Evolutionary conservation across 176 grass and related monocot genomes (phyloP).

Genomic region (Eragrostis curvula): DNA sequence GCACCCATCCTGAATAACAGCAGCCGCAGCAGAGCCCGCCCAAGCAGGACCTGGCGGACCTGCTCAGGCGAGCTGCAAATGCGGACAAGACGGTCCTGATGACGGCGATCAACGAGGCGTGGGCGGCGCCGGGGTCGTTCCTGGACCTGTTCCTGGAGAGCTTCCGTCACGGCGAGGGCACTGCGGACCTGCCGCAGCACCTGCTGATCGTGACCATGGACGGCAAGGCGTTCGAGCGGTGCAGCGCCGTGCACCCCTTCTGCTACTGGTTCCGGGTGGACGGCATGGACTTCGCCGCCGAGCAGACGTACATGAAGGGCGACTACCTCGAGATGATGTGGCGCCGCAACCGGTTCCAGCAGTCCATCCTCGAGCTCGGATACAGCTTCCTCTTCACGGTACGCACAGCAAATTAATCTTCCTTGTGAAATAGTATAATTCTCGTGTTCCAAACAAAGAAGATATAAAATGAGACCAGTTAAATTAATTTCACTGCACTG

Average conservation of each 20-base stretch:
- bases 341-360: conserved; percentile 65
- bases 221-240: conserved; percentile 44
- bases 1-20: too few species aligned
- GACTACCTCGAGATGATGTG: conserved; percentile 94
- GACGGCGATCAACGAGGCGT: conserved; percentile 75
- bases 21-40: background rate
- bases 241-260: conserved; percentile 59
- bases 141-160: conserved; percentile 82
- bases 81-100: conserved; percentile 62
- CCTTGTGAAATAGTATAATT: background rate
- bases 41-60: conserved; percentile 39
- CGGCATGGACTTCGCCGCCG: conserved; percentile 60
- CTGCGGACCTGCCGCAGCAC: conserved; percentile 46
- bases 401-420: too few species aligned
- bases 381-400: conserved; percentile 89
- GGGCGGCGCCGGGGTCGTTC: conserved; percentile 65
- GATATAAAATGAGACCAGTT: background rate
- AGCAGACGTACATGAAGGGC: conserved; percentile 71
- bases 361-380: conserved; percentile 63
- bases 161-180: conserved; percentile 64
- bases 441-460: background rate
- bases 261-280: conserved; percentile 61
- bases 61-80: conserved; percentile 60
- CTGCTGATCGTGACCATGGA: conserved; percentile 73
- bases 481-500: too few species aligned